Percentiles rank a stretch among this genome's conserved stretches.
Conservation (phyloP, 2,329 filamentous ascomycete genomes). For the Neocatenulostroma microsporum region DNA sequence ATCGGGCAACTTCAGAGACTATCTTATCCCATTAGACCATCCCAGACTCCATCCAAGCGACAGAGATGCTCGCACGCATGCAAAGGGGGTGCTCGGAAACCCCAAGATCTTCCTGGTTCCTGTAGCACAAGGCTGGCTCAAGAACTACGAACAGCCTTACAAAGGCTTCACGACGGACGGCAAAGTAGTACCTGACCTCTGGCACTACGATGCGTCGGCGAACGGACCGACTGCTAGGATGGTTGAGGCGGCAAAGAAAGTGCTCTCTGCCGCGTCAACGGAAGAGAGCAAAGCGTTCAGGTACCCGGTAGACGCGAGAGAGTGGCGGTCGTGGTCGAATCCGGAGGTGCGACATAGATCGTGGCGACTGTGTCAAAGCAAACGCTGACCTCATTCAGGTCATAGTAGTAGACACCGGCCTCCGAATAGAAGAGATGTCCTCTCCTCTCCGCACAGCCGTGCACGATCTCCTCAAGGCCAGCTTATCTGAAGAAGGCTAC, state of each 20-base stretch:
- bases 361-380: no score
- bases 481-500: slow-evolving; percentile 62
- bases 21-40: slow-evolving; percentile 18
- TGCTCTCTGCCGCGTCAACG: slow-evolving; percentile 5
- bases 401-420: slow-evolving; percentile 54
- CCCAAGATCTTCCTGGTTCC: slow-evolving; percentile 19
- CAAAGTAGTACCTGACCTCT: slow-evolving; percentile 23
- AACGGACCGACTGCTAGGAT: slow-evolving; percentile 47
- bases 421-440: slow-evolving; percentile 58
- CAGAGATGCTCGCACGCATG: slow-evolving; percentile 17
- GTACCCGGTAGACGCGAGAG: slow-evolving; percentile 59
- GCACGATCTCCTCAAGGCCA: slow-evolving; percentile 48
- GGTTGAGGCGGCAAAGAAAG: slow-evolving; percentile 40
- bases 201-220: slow-evolving; percentile 13
- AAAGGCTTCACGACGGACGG: slow-evolving; percentile 63
- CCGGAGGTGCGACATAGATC: slow-evolving; percentile 43
- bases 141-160: slow-evolving; percentile 51
- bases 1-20: slow-evolving; percentile 19
- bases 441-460: slow-evolving; percentile 41
- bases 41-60: slow-evolving; percentile 19
- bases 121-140: slow-evolving; percentile 20
- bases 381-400: slow-evolving; percentile 36
- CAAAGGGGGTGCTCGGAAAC: slow-evolving; percentile 16
- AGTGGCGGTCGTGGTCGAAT: slow-evolving; percentile 64
- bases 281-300: slow-evolving; percentile 43